phyloP scores from a whole-genome alignment of 768 basidiomycete genomes.

The Mycena filopes region DNA sequence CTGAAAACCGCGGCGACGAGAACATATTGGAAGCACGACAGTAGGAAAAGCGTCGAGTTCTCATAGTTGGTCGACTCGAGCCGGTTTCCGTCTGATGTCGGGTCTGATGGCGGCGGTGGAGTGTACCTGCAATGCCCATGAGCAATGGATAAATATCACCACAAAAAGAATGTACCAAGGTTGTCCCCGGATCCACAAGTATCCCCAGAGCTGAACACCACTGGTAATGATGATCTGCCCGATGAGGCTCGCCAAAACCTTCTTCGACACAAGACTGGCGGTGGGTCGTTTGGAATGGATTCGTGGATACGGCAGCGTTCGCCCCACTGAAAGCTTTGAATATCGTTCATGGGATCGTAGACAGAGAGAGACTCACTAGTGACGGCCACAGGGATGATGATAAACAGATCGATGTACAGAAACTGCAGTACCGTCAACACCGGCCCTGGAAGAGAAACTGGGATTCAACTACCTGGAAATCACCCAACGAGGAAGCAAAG shows the following conservation, averaged over 20 bases:
- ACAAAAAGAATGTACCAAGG: constrained; percentile 69
- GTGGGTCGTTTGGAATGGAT: constrained; percentile 94
- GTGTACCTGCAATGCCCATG: constrained; percentile 71
- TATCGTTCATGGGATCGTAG: not conserved
- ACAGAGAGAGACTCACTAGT: constrained; percentile 80
- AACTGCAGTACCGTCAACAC: constrained; percentile 62
- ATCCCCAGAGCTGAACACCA: constrained; percentile 85
- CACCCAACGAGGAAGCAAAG: constrained; percentile 19
- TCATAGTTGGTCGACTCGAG: constrained; percentile 90
- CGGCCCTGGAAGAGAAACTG: constrained; percentile 1
- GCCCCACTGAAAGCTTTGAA: constrained; percentile 76
- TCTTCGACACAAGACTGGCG: constrained; percentile 94
- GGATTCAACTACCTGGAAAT: constrained; percentile 34
- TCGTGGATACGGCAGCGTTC: constrained; percentile 88
- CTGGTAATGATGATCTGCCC: constrained; percentile 93
- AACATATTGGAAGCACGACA: constrained; percentile 99
- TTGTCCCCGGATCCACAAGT: constrained; percentile 87
- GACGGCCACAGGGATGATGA: constrained; percentile 97
- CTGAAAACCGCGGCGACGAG: constrained; percentile 97
- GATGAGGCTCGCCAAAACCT: constrained; percentile 91
- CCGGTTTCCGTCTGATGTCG: constrained; percentile 66
- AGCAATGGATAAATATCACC: not conserved
- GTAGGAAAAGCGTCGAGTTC: constrained; percentile 90
- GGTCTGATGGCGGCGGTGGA: constrained; percentile 63
- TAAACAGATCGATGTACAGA: constrained; percentile 96